phyloP scores from a whole-genome alignment of 345 rosid species.

The Ailanthus altissimus region DNA sequence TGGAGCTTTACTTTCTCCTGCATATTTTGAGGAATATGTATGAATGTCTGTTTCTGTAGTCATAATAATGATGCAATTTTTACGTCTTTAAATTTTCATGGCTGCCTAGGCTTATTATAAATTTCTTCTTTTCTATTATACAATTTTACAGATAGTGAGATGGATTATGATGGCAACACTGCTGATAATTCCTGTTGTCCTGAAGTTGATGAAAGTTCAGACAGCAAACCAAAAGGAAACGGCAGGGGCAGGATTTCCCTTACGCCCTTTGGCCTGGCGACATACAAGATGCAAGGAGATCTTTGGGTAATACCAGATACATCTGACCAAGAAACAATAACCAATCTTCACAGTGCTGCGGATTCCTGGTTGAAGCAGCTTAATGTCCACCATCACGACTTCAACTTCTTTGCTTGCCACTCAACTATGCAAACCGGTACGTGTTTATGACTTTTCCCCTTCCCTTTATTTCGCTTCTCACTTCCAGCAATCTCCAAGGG shows the following conservation, averaged over 20 bases:
- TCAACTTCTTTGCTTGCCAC: constrained; percentile 46
- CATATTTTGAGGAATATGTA: background rate
- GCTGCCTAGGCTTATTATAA: background rate
- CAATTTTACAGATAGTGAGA: constrained; percentile 34
- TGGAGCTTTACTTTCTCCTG: background rate
- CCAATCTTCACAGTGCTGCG: constrained; percentile 54
- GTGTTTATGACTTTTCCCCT: background rate
- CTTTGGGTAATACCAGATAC: constrained; percentile 55
- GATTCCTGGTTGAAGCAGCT: constrained; percentile 89
- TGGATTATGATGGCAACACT: constrained; percentile 15
- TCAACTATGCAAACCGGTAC: constrained; percentile 20
- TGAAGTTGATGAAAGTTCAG: background rate
- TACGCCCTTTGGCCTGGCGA: constrained; percentile 67
- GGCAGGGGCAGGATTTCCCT: constrained; percentile 35
- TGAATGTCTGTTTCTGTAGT: background rate
- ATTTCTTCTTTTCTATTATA: background rate
- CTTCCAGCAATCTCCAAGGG: background rate
- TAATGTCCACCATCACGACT: constrained; percentile 63
- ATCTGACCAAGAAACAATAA: constrained; percentile 42
- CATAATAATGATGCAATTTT: background rate
- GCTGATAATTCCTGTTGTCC: constrained; percentile 32
- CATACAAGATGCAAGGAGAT: constrained; percentile 69
- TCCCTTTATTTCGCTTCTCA: background rate
- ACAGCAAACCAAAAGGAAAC: constrained; percentile 17
- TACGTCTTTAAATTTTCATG: background rate